Evolutionary conservation across 805 yeast species (phyloP).

Genomic region (Myxozyma kluyveri): DNA sequence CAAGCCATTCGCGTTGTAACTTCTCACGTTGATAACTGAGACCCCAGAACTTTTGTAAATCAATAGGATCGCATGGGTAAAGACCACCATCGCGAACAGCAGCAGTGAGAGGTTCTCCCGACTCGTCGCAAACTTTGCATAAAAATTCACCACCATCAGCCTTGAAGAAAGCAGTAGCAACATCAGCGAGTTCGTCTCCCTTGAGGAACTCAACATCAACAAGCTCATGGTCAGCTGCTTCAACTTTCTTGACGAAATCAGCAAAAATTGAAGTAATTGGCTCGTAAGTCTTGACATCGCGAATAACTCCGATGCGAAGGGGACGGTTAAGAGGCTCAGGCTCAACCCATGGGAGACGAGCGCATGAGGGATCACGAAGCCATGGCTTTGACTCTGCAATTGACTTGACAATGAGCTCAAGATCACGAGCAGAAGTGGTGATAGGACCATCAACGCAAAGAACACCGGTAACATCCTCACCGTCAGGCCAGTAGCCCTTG

Average conservation of each 20-base stretch:
- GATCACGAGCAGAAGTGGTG: constrained; percentile 40
- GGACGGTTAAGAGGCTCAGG: constrained; percentile 29
- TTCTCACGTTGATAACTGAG: constrained; percentile 16
- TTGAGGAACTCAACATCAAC: constrained; percentile 40
- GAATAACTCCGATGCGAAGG: constrained; percentile 33
- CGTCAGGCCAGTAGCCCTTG: constrained; percentile 52
- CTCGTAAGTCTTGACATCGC: constrained; percentile 34
- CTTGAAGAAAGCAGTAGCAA: constrained; percentile 41
- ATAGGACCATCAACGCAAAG: constrained; percentile 53
- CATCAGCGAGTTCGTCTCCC: constrained; percentile 43
- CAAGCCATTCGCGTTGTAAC: constrained; percentile 38
- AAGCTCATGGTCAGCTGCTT: constrained; percentile 55
- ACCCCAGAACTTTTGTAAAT: constrained; percentile 23
- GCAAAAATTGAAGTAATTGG: constrained; percentile 52
- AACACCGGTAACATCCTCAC: constrained; percentile 43
- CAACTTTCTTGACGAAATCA: constrained; percentile 51
- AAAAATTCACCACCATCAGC: constrained; percentile 47
- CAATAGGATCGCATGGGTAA: constrained; percentile 31
- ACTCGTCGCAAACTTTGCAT: constrained; percentile 37
- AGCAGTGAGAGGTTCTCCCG: constrained; percentile 45
- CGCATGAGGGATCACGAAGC: constrained; percentile 49
- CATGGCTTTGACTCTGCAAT: constrained; percentile 47
- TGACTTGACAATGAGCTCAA: constrained; percentile 43
- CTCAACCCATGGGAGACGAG: constrained; percentile 50
- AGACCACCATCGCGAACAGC: constrained; percentile 30